Evolutionary conservation across 108 stramenopile species (phyloP).

Genomic region (Nitzschia sp.): DNA sequence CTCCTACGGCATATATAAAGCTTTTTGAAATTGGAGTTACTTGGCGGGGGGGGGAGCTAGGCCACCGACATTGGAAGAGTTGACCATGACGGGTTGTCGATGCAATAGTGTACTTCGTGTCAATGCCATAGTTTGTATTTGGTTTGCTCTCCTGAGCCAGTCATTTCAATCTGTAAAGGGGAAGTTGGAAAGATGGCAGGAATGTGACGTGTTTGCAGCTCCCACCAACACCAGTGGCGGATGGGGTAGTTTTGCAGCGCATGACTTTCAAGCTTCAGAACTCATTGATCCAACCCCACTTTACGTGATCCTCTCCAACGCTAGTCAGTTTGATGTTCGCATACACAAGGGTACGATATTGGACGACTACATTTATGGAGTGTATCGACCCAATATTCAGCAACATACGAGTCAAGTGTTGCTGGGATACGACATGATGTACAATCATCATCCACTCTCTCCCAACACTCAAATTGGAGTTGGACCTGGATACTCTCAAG

Average conservation of each 20-base stretch:
- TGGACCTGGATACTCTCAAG: constrained; percentile 5
- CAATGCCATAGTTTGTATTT: too few species aligned
- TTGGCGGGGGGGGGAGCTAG: too few species aligned
- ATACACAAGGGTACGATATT: constrained; percentile 17
- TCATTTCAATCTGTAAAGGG: not conserved
- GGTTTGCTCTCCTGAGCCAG: too few species aligned
- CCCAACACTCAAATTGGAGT: constrained; percentile 9
- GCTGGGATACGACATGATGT: constrained; percentile 36
- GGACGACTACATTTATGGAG: constrained; percentile 42
- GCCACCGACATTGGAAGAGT: too few species aligned
- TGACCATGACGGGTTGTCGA: too few species aligned
- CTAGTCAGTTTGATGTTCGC: not conserved
- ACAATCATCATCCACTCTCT: constrained; percentile 42
- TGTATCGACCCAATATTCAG: not conserved
- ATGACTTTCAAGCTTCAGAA: constrained; percentile 24
- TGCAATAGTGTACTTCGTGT: too few species aligned
- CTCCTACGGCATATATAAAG: too few species aligned
- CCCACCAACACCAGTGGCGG: constrained; percentile 26
- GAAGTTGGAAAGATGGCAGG: constrained; percentile 14
- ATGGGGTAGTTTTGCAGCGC: constrained; percentile 40
- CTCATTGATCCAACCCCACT: constrained; percentile 39
- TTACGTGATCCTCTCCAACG: not conserved
- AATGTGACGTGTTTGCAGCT: constrained; percentile 38
- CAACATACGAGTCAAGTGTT: constrained; percentile 19
- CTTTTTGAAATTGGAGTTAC: too few species aligned